Conservation (phyloP, 805 yeast species). For the Myxozyma nipponensis region DNA sequence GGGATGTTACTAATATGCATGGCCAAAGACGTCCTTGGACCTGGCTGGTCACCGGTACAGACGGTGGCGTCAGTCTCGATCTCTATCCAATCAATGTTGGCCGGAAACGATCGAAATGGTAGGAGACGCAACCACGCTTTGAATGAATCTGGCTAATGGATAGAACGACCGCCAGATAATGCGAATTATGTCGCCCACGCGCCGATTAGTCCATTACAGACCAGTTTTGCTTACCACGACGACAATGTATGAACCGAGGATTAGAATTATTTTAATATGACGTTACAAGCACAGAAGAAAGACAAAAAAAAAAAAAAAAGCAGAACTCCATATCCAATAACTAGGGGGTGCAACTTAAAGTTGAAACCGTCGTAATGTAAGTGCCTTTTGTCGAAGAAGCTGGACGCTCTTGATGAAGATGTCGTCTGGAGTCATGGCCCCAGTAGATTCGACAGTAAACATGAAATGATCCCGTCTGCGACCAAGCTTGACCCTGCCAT, state of each 20-base stretch:
- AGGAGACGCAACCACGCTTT: background rate
- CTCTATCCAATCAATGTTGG: conserved; percentile 63
- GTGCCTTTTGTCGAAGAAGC: conserved; percentile 68
- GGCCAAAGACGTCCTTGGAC: conserved; percentile 51
- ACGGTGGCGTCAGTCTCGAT: conserved; percentile 40
- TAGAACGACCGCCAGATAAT: conserved; percentile 58
- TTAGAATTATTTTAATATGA: background rate
- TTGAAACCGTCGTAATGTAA: conserved; percentile 24
- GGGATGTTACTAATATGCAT: background rate
- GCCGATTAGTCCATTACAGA: conserved; percentile 53
- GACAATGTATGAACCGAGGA: conserved; percentile 41
- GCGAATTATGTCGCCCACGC: conserved; percentile 48
- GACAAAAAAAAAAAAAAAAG: background rate
- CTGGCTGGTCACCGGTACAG: conserved; percentile 65
- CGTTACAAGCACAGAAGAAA: background rate
- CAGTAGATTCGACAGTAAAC: conserved; percentile 90
- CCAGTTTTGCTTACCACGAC: conserved; percentile 42
- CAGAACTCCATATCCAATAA: background rate
- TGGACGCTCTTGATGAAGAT: conserved; percentile 87
- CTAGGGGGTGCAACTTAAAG: too few species aligned
- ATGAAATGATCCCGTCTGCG: conserved; percentile 89
- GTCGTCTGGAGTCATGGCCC: conserved; percentile 96
- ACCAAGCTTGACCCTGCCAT: conserved; percentile 85
- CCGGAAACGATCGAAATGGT: conserved; percentile 43
- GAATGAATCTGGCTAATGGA: background rate